phyloP scores from a whole-genome alignment of 768 basidiomycete genomes.

The Pleurotus tuoliensis region DNA sequence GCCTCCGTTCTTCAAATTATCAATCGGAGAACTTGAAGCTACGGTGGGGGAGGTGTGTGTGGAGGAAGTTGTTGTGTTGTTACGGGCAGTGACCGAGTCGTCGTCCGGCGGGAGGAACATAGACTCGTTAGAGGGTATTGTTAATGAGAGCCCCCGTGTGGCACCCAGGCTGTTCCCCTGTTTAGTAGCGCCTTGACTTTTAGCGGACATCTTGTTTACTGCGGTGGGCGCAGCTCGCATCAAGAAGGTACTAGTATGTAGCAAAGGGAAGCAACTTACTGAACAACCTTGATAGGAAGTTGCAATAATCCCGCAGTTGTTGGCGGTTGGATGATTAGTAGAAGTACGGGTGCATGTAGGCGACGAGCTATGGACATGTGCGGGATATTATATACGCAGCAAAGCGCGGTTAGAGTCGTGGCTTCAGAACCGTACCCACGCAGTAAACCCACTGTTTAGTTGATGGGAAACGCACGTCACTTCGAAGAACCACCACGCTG shows the following conservation, averaged over 20 bases:
- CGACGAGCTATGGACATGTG: neutral
- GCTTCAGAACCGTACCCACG: constrained; percentile 2
- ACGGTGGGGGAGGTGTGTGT: constrained; percentile 2
- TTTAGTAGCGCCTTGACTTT: neutral
- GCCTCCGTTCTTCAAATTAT: neutral
- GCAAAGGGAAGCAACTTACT: no score
- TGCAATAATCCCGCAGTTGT: no score
- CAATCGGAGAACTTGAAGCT: neutral
- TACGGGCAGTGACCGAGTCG: neutral
- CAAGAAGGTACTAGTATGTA: neutral
- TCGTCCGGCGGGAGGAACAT: neutral
- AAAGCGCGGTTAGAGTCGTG: neutral
- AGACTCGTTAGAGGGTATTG: neutral
- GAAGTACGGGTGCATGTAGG: neutral
- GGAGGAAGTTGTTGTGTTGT: neutral
- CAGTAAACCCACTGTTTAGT: neutral
- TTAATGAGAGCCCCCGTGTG: neutral
- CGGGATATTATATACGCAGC: neutral
- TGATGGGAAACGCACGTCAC: no score
- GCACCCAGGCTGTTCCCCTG: neutral
- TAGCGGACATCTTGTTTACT: constrained; percentile 1
- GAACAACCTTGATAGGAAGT: no score
- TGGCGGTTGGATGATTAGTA: no score
- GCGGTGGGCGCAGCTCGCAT: constrained; percentile 1
- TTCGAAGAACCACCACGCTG: neutral